Percentiles rank a stretch among this genome's conserved stretches.
Conservation (phyloP, 768 basidiomycete genomes). For the Suillus placidus region DNA sequence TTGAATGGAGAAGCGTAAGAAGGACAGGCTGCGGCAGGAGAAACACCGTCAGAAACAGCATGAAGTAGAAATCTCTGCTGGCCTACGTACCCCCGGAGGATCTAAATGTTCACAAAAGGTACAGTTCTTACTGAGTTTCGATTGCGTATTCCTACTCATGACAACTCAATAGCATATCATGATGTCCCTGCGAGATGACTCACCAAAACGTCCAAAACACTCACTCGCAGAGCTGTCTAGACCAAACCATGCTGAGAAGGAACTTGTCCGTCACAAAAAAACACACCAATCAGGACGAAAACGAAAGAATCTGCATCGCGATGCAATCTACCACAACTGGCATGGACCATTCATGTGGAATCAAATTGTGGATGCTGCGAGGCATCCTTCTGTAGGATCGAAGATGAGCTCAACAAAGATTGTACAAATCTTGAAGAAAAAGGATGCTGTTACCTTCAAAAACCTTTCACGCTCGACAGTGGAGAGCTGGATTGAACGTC, state of each 20-base stretch:
- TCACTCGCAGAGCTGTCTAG: too few species aligned
- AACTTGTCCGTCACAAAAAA: too few species aligned
- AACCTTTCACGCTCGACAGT: not conserved
- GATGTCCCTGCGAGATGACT: too few species aligned
- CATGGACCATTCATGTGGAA: not conserved
- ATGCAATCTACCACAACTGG: not conserved
- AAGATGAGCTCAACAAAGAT: not conserved
- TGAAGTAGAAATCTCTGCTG: too few species aligned
- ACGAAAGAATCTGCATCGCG: too few species aligned
- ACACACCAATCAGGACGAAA: too few species aligned
- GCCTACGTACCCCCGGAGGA: too few species aligned
- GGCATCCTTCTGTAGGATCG: not conserved
- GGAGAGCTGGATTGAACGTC: not conserved
- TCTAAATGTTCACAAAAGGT: not conserved
- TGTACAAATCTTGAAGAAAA: not conserved
- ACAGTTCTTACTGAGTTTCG: not conserved
- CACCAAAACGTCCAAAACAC: too few species aligned
- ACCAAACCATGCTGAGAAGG: too few species aligned
- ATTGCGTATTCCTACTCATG: not conserved
- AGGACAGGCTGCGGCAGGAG: too few species aligned
- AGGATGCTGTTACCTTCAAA: not conserved
- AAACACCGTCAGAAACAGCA: too few species aligned
- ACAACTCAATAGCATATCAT: not conserved
- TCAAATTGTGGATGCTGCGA: not conserved
- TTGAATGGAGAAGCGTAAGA: too few species aligned